Conservation (phyloP, 148 eudicot genomes). For the Suaeda aralocaspica region DNA sequence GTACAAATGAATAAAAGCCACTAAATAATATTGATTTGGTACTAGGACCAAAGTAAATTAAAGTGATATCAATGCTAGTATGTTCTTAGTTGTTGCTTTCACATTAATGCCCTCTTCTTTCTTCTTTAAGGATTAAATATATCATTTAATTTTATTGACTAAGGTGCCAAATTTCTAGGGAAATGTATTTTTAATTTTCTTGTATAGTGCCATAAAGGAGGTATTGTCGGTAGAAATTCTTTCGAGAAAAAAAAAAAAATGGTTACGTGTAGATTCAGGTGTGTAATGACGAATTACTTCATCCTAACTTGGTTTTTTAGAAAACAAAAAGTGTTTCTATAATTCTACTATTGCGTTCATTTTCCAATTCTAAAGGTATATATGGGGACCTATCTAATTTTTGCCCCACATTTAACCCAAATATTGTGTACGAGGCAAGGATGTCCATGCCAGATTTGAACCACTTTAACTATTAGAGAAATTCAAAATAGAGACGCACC, state of each 20-base stretch:
- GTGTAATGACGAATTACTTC: neutral
- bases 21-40: neutral
- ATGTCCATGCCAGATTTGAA: too few species aligned
- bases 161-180: neutral
- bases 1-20: neutral
- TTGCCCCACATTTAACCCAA: too few species aligned
- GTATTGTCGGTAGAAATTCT: slow-evolving; percentile 10
- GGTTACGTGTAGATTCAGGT: neutral
- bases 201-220: neutral
- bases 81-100: neutral
- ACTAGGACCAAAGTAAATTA: neutral
- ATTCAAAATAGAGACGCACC: too few species aligned
- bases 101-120: neutral
- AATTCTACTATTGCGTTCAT: too few species aligned
- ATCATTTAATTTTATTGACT: too few species aligned
- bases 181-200: neutral
- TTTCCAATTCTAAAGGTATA: too few species aligned
- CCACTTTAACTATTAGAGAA: too few species aligned
- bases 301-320: too few species aligned
- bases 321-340: too few species aligned
- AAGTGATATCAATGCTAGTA: neutral
- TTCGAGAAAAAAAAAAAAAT: neutral
- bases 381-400: too few species aligned
- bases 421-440: too few species aligned
- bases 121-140: neutral